Evolutionary conservation across 139 green algal species (phyloP).

Genomic region (Coelastrella sp.): DNA sequence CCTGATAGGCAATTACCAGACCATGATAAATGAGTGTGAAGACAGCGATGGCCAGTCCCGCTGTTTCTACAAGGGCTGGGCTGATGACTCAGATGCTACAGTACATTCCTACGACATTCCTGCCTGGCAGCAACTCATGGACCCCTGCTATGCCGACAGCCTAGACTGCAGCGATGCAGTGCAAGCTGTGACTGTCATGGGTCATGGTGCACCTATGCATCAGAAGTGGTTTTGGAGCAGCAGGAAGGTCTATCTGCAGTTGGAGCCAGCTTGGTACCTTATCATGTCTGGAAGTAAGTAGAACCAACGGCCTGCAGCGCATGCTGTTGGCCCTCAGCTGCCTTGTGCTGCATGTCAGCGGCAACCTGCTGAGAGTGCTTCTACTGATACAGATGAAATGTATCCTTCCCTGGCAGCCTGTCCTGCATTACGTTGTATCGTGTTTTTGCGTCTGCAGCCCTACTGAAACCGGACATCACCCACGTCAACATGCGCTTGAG

Average conservation of each 20-base stretch:
- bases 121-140: slow-evolving; percentile 30
- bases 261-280: slow-evolving; percentile 51
- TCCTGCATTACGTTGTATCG: not conserved
- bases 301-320: not conserved
- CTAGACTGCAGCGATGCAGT: slow-evolving; percentile 24
- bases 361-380: too few species aligned
- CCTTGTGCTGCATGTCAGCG: not conserved
- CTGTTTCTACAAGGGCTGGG: slow-evolving; percentile 52
- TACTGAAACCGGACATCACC: slow-evolving; percentile 45
- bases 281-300: slow-evolving; percentile 48
- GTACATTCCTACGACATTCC: slow-evolving; percentile 31
- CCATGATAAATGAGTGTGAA: slow-evolving; percentile 50
- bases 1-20: slow-evolving; percentile 40
- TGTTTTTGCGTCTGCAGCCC: not conserved
- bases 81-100: slow-evolving; percentile 7
- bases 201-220: slow-evolving; percentile 31
- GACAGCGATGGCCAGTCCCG: slow-evolving; percentile 9
- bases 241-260: slow-evolving; percentile 51
- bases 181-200: slow-evolving; percentile 3
- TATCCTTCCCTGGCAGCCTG: not conserved
- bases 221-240: slow-evolving; percentile 55
- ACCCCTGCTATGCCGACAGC: slow-evolving; percentile 19
- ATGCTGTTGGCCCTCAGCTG: not conserved
- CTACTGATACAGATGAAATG: too few species aligned
- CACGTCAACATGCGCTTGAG: slow-evolving; percentile 37